Conservation (phyloP, 2,329 filamentous ascomycete genomes). For the Drechslerella coelobrocha region DNA sequence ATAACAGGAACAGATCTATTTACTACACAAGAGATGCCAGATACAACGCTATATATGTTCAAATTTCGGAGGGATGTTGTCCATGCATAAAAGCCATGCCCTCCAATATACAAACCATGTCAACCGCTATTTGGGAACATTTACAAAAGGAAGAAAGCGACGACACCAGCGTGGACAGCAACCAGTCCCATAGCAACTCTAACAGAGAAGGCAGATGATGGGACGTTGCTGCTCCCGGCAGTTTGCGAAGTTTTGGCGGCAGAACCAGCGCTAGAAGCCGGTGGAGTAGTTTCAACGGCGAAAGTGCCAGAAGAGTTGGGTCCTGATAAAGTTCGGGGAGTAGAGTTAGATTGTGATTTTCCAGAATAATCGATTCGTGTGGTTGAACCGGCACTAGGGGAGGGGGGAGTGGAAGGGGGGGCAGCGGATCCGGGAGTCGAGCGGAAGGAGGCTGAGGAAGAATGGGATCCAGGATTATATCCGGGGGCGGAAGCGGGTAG, state of each 20-base stretch:
- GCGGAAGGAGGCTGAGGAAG: constrained; percentile 1
- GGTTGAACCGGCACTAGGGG: constrained; percentile 25
- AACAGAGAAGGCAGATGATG: constrained; percentile 26
- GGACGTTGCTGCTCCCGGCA: constrained; percentile 23
- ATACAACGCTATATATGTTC: constrained; percentile 45
- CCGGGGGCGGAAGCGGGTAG: constrained; percentile 5
- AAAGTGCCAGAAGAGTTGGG: constrained; percentile 30
- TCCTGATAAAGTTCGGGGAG: constrained; percentile 22
- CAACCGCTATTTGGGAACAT: background rate
- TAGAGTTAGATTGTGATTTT: constrained; percentile 10
- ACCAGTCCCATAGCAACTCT: constrained; percentile 35
- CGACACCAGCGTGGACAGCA: constrained; percentile 20
- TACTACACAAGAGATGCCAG: constrained; percentile 42
- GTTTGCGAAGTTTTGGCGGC: constrained; percentile 31
- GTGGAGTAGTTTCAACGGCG: constrained; percentile 18
- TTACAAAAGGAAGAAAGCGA: constrained; percentile 51
- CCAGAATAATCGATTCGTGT: background rate
- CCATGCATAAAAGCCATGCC: constrained; percentile 16
- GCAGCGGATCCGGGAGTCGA: background rate
- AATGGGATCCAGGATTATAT: constrained; percentile 21
- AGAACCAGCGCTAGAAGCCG: constrained; percentile 3
- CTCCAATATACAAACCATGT: constrained; percentile 16
- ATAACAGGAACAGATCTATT: constrained; percentile 34
- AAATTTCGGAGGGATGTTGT: constrained; percentile 21
- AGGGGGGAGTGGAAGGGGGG: constrained; percentile 7